A percentile compares a stretch with the other conserved stretches of the same genome.
Conservation (phyloP, 345 rosid species). For the Geranium rotundifolium region DNA sequence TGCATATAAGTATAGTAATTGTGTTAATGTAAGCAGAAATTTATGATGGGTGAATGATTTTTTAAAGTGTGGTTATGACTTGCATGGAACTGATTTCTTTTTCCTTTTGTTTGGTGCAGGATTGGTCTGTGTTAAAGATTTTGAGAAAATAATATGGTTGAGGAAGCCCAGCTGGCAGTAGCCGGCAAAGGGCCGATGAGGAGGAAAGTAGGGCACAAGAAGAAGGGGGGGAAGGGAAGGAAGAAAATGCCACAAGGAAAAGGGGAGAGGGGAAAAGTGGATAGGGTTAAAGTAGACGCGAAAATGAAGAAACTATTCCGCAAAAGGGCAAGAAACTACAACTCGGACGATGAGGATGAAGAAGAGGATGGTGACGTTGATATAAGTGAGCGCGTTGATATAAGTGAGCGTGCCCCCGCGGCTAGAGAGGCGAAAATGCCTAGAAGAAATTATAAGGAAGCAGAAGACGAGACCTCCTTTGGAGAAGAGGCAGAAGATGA, state of each 20-base stretch:
- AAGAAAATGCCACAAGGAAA: conserved; percentile 29
- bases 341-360: conserved; percentile 54
- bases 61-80: too few relatives aligned
- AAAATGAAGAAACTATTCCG: conserved; percentile 46
- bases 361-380: conserved; percentile 16
- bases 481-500: conserved; percentile 10
- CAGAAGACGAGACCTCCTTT: conserved; percentile 12
- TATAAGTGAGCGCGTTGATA: too few relatives aligned
- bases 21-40: too few relatives aligned
- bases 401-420: background rate
- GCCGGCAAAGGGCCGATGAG: conserved; percentile 22
- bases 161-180: conserved; percentile 21
- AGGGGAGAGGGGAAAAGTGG: too few relatives aligned
- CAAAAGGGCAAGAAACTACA: conserved; percentile 74
- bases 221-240: conserved; percentile 32
- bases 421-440: conserved; percentile 15
- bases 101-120: background rate
- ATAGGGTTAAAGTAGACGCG: conserved; percentile 38
- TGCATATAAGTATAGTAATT: too few relatives aligned
- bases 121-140: background rate
- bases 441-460: conserved; percentile 11
- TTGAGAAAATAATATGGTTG: conserved; percentile 20
- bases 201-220: conserved; percentile 42
- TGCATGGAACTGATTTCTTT: too few relatives aligned
- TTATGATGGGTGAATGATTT: too few relatives aligned